Conservation (phyloP, 352 stramenopile genomes). For the Elongisporangium undulatum region DNA sequence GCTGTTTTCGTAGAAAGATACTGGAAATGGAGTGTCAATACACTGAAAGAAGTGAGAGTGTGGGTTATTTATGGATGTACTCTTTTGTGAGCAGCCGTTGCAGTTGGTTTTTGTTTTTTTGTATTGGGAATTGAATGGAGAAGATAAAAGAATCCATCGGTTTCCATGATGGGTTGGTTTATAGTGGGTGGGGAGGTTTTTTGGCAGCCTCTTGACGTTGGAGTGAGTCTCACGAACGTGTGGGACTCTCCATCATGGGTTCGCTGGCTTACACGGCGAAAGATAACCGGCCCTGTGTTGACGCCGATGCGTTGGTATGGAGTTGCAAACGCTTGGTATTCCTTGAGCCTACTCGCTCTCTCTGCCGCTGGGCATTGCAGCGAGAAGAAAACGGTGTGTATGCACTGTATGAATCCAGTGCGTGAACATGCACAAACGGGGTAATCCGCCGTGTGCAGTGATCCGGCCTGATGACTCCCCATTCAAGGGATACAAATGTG, state of each 20-base stretch:
- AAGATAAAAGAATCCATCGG: neutral
- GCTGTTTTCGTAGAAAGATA: neutral
- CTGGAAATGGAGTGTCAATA: neutral
- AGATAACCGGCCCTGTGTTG: neutral
- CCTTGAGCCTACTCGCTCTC: neutral
- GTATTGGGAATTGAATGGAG: neutral
- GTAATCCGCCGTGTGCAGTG: neutral
- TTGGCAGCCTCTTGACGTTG: neutral
- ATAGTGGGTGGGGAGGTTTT: neutral
- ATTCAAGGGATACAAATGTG: neutral
- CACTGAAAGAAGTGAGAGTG: neutral
- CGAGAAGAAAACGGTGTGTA: neutral
- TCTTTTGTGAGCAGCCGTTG: neutral
- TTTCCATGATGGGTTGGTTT: neutral
- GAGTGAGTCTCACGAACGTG: neutral
- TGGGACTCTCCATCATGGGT: neutral
- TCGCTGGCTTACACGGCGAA: neutral
- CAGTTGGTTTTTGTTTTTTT: neutral
- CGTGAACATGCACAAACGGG: neutral
- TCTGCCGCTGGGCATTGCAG: neutral
- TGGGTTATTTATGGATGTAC: neutral
- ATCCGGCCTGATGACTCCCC: neutral
- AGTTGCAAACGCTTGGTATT: neutral
- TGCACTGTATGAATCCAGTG: neutral
- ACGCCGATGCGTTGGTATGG: neutral